These are phyloP conservation scores for Metschnikowia corniflorae DNA, from an alignment of 805 yeast genomes.

Conservation along the genomic window DNA sequence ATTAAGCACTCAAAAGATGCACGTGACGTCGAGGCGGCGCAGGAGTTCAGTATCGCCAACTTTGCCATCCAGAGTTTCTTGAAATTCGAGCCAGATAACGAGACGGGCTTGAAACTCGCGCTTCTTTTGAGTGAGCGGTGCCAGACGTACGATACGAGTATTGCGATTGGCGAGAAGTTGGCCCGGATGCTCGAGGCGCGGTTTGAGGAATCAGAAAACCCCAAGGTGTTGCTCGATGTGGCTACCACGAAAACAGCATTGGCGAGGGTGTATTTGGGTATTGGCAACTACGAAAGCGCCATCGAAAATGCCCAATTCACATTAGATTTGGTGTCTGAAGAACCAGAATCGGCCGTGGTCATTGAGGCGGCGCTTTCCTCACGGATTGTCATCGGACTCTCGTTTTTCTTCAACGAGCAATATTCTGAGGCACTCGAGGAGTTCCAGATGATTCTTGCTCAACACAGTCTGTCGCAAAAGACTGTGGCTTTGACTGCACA, in stretches of 20 bases:
- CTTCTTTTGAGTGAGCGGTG: constrained; percentile 64
- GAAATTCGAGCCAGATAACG: constrained; percentile 58
- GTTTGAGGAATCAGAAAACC: constrained; percentile 56
- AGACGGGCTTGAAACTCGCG: constrained; percentile 53
- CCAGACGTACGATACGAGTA: constrained; percentile 56
- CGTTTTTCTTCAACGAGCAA: constrained; percentile 58
- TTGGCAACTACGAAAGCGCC: constrained; percentile 52
- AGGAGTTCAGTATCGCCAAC: constrained; percentile 63
- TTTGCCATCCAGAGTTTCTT: constrained; percentile 64
- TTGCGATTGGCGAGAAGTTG: constrained; percentile 43
- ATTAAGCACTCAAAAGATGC: constrained; percentile 44
- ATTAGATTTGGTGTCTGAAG: constrained; percentile 45
- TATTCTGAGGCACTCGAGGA: constrained; percentile 65
- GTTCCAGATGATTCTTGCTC: constrained; percentile 56
- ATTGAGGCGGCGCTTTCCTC: constrained; percentile 48
- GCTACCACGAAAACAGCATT: constrained; percentile 63
- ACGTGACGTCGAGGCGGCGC: constrained; percentile 55
- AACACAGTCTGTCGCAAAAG: constrained; percentile 55
- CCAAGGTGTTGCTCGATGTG: constrained; percentile 44
- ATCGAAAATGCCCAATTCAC: constrained; percentile 58
- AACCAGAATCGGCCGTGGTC: constrained; percentile 23
- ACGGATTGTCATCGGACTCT: constrained; percentile 67
- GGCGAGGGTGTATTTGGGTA: constrained; percentile 69
- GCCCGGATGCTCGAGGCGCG: constrained; percentile 48
- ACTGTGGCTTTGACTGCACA: constrained; percentile 75